These are phyloP conservation scores for Fragaria ananassa DNA, from an alignment of 306 rosid species.

Conservation along the genomic window DNA sequence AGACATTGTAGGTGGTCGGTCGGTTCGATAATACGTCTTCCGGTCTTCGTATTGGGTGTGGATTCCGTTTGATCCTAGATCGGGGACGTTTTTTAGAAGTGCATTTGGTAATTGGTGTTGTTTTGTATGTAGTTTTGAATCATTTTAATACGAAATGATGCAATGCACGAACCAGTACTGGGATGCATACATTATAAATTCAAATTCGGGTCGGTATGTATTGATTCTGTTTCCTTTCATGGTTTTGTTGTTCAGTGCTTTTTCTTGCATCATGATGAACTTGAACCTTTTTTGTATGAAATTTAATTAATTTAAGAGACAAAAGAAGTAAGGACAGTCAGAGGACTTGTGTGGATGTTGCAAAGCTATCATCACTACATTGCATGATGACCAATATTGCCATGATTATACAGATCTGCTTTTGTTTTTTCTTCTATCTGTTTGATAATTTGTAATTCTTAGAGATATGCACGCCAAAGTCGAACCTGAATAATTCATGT, in stretches of 20 bases:
- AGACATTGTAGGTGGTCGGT: not conserved
- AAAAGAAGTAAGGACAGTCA: not conserved
- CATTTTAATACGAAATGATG: not conserved
- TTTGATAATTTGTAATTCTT: not conserved
- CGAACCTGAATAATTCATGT: not conserved
- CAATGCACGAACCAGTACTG: not conserved
- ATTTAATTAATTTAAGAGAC: not conserved
- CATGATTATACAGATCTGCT: not conserved
- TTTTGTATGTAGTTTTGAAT: too few species aligned
- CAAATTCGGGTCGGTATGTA: not conserved
- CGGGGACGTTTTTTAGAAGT: too few species aligned
- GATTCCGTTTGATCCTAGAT: too few species aligned
- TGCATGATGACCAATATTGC: not conserved
- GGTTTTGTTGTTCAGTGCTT: not conserved
- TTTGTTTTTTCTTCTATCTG: not conserved
- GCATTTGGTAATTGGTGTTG: too few species aligned
- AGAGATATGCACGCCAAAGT: not conserved
- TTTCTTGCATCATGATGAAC: not conserved
- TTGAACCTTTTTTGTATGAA: not conserved
- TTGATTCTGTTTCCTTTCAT: not conserved
- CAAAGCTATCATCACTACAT: not conserved
- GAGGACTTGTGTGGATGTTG: not conserved
- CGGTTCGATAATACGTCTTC: not conserved
- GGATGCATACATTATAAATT: not conserved
- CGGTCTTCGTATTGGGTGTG: too few species aligned